These are phyloP conservation scores for Ophiostoma quercus DNA, from an alignment of 2,329 filamentous ascomycete genomes.

Conservation along the genomic window DNA sequence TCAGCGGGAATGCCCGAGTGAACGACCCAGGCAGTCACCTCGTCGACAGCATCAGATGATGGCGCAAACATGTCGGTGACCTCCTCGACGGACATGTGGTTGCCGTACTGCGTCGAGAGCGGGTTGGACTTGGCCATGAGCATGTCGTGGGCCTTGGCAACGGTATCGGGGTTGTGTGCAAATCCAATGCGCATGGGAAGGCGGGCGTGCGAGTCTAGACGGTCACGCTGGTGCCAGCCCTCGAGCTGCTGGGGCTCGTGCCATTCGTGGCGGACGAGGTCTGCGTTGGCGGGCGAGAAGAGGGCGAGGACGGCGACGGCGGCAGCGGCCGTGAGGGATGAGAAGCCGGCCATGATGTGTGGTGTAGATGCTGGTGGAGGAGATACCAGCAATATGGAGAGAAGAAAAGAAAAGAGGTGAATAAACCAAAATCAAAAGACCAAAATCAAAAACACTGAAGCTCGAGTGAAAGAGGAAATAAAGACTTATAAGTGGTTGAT, in stretches of 20 bases:
- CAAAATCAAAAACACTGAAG: not conserved
- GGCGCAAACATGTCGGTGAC: conserved; percentile 39
- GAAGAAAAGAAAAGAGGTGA: not conserved
- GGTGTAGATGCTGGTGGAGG: not conserved
- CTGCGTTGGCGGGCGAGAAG: not conserved
- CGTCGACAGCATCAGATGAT: conserved; percentile 32
- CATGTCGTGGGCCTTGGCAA: conserved; percentile 31
- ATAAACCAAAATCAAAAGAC: not conserved
- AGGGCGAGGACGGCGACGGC: not conserved
- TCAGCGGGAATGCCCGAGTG: conserved; percentile 32
- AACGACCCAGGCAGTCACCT: conserved; percentile 35
- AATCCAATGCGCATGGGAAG: conserved; percentile 30
- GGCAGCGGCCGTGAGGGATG: not conserved
- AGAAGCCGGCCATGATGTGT: not conserved
- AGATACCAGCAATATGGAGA: not conserved
- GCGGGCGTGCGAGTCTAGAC: conserved; percentile 5
- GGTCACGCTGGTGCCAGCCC: conserved; percentile 18
- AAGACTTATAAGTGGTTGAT: not conserved
- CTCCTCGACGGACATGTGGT: conserved; percentile 38
- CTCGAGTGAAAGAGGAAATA: not conserved
- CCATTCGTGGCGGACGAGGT: conserved; percentile 20
- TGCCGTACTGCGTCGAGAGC: conserved; percentile 34
- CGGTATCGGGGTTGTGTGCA: conserved; percentile 31
- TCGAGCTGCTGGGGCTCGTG: conserved; percentile 17
- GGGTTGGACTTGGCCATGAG: conserved; percentile 34